These are phyloP conservation scores for Penicillium italicum DNA, from an alignment of 2,329 filamentous ascomycete genomes.

Conservation along the genomic window DNA sequence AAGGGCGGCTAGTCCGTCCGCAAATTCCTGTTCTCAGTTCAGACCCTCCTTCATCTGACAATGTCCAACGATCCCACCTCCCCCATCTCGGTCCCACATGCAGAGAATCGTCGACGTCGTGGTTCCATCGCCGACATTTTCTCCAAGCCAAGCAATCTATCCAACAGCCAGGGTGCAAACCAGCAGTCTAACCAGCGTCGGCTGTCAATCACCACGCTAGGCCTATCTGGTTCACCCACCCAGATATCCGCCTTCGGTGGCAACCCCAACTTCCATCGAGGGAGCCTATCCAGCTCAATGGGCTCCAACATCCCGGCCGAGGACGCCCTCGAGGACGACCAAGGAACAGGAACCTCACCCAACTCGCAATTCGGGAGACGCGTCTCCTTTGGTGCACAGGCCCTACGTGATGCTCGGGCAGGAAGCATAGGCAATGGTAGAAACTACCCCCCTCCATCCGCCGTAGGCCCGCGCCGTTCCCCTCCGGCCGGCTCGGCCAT, in stretches of 20 bases:
- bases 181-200: slow-evolving; percentile 54
- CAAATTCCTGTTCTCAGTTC: slow-evolving; percentile 4
- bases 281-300: slow-evolving; percentile 64
- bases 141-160: slow-evolving; percentile 28
- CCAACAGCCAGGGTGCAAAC: slow-evolving; percentile 43
- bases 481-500: slow-evolving; percentile 23
- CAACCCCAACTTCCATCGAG: slow-evolving; percentile 55
- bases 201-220: slow-evolving; percentile 70
- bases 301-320: slow-evolving; percentile 41
- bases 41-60: slow-evolving; percentile 13
- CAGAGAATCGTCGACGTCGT: slow-evolving; percentile 41
- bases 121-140: slow-evolving; percentile 48
- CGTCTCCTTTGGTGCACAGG: slow-evolving; percentile 84
- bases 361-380: slow-evolving; percentile 69
- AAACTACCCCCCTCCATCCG: slow-evolving; percentile 44
- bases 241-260: slow-evolving; percentile 50
- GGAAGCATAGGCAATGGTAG: slow-evolving; percentile 63
- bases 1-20: slow-evolving; percentile 28
- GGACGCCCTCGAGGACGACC: slow-evolving; percentile 60
- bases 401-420: slow-evolving; percentile 65
- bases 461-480: slow-evolving; percentile 24
- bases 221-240: slow-evolving; percentile 69
- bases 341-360: slow-evolving; percentile 64
- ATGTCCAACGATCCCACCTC: slow-evolving; percentile 47
- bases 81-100: slow-evolving; percentile 38